Evolutionary conservation across 768 basidiomycete species (phyloP).

Genomic region (Suillus alpinus): DNA sequence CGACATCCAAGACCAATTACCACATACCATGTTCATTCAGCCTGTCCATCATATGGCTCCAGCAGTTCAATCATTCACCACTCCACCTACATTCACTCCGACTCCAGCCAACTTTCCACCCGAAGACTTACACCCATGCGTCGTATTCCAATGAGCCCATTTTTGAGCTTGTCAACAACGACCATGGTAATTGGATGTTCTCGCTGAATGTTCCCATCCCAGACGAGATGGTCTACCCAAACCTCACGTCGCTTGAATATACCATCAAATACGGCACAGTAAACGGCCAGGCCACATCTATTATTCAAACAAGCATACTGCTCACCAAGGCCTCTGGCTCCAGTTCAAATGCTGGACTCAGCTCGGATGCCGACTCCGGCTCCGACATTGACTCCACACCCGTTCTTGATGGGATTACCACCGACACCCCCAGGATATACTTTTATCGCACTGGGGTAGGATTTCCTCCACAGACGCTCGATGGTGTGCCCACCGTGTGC

Average conservation of each 20-base stretch:
- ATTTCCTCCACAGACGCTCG: neutral
- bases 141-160: neutral
- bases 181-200: neutral
- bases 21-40: neutral
- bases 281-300: neutral
- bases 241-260: neutral
- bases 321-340: neutral
- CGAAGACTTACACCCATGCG: neutral
- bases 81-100: neutral
- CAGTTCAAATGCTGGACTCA: neutral
- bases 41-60: neutral
- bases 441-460: neutral
- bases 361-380: neutral
- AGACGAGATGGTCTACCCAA: neutral
- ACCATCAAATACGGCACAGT: neutral
- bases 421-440: neutral
- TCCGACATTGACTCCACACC: neutral
- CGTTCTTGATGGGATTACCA: neutral
- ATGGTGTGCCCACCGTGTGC: neutral
- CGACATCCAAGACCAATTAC: neutral
- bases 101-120: neutral
- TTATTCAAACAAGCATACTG: neutral
- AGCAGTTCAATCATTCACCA: neutral
- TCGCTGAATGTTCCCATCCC: neutral
- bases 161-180: neutral